These are phyloP conservation scores for Cyberlindnera xishuangbannaensis DNA, from an alignment of 805 yeast genomes.

Conservation along the genomic window DNA sequence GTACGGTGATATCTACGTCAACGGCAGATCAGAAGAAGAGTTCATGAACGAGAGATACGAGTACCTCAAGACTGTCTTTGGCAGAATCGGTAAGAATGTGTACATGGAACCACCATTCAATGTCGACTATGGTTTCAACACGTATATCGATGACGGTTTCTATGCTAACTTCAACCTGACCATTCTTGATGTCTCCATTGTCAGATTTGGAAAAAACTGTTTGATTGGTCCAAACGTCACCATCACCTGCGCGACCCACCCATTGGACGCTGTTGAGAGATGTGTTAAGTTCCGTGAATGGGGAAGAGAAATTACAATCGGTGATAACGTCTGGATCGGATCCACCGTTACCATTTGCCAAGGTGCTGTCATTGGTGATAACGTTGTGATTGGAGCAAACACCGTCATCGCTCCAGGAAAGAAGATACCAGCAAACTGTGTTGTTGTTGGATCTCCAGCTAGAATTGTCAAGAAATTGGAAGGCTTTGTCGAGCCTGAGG, in stretches of 20 bases:
- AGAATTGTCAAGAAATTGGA: slow-evolving; percentile 33
- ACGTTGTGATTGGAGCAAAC: slow-evolving; percentile 62
- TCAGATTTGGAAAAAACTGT: slow-evolving; percentile 55
- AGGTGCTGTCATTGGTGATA: slow-evolving; percentile 62
- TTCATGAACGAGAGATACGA: slow-evolving; percentile 31
- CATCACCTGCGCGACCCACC: slow-evolving; percentile 60
- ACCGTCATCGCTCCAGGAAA: slow-evolving; percentile 46
- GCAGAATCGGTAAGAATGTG: slow-evolving; percentile 31
- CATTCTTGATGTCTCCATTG: slow-evolving; percentile 54
- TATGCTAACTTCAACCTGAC: slow-evolving; percentile 52
- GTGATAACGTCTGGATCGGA: slow-evolving; percentile 67
- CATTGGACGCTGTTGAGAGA: slow-evolving; percentile 43
- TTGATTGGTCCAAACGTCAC: slow-evolving; percentile 59
- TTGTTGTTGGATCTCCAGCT: slow-evolving; percentile 64
- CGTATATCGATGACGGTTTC: slow-evolving; percentile 48
- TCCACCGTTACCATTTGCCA: slow-evolving; percentile 49
- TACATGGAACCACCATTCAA: slow-evolving; percentile 53
- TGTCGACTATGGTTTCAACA: slow-evolving; percentile 65
- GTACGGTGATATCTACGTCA: slow-evolving; percentile 23
- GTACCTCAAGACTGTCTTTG: slow-evolving; percentile 39
- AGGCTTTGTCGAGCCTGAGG: slow-evolving; percentile 12
- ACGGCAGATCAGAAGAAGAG: slow-evolving; percentile 26
- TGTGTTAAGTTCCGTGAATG: slow-evolving; percentile 35
- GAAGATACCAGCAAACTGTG: slow-evolving; percentile 47
- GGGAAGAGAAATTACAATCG: slow-evolving; percentile 53